Conservation (phyloP, 2,329 filamentous ascomycete genomes). For the Monosporascus sp. region DNA sequence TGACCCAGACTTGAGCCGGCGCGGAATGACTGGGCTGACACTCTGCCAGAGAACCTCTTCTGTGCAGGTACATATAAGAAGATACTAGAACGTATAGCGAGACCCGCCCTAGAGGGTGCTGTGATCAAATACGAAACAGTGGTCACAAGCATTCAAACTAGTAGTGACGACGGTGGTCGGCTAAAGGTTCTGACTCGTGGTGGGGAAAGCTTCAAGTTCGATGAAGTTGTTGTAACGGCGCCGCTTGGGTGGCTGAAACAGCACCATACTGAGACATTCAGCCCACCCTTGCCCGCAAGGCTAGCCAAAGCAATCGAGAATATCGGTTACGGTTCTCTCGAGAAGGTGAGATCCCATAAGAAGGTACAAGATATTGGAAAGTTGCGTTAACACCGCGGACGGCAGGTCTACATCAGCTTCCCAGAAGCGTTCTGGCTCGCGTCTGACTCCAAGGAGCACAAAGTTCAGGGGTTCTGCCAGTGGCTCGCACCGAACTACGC, state of each 20-base stretch:
- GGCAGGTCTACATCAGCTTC: constrained; percentile 61
- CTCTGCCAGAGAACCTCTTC: constrained; percentile 50
- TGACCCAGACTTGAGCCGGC: constrained; percentile 15
- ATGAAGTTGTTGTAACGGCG: constrained; percentile 63
- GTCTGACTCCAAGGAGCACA: constrained; percentile 33
- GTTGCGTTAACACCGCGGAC: too few species aligned
- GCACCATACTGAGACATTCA: constrained; percentile 48
- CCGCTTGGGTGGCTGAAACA: constrained; percentile 66
- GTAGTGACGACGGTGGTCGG: constrained; percentile 23
- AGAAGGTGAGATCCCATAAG: constrained; percentile 48
- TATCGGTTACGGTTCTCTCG: constrained; percentile 65
- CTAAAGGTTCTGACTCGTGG: constrained; percentile 42
- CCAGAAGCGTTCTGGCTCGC: constrained; percentile 68
- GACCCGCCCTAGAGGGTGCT: constrained; percentile 50
- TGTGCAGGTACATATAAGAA: constrained; percentile 55
- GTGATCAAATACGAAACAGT: constrained; percentile 47
- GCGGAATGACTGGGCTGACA: constrained; percentile 5
- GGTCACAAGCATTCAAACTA: constrained; percentile 39
- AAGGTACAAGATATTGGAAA: too few species aligned
- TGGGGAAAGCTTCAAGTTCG: constrained; percentile 48
- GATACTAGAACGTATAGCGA: constrained; percentile 53
- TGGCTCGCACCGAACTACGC: constrained; percentile 71
- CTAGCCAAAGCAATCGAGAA: constrained; percentile 57
- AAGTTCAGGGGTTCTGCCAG: constrained; percentile 64
- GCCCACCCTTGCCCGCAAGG: constrained; percentile 53